phyloP scores from a whole-genome alignment of 768 basidiomycete species.

The Coprinellus micaceus region DNA sequence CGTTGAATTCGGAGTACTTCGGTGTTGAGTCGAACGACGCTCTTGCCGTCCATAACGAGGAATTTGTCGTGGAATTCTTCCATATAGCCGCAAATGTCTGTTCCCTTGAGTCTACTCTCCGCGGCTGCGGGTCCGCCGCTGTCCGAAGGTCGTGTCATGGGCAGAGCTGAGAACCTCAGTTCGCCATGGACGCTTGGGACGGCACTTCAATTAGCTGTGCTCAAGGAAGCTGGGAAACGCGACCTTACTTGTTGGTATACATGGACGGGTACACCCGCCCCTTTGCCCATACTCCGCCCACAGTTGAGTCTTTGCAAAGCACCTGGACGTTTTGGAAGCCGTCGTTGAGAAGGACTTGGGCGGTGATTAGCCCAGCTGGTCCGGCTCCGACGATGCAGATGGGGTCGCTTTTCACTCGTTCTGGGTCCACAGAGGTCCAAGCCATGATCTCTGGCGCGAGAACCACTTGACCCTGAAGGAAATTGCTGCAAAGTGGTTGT shows the following conservation, averaged over 20 bases:
- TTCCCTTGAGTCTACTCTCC: conserved; percentile 47
- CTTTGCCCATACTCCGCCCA: conserved; percentile 60
- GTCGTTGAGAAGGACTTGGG: conserved; percentile 51
- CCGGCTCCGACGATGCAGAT: conserved; percentile 58
- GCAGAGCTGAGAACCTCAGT: conserved; percentile 51
- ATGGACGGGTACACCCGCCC: conserved; percentile 55
- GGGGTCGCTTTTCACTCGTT: conserved; percentile 10
- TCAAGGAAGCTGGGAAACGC: background rate
- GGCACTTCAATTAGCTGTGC: background rate
- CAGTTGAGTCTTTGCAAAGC: conserved; percentile 49
- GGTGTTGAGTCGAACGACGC: conserved; percentile 30
- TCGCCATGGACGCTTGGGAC: conserved; percentile 59
- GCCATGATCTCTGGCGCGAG: too few relatives aligned
- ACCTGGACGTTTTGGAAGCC: conserved; percentile 55
- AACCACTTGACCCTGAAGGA: too few relatives aligned
- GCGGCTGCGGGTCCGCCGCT: conserved; percentile 9
- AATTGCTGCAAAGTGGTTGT: too few relatives aligned
- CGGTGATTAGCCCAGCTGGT: conserved; percentile 56
- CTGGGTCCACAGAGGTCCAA: background rate
- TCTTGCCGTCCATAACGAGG: conserved; percentile 20
- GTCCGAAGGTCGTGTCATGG: conserved; percentile 45
- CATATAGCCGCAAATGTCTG: conserved; percentile 55
- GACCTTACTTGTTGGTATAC: conserved; percentile 52
- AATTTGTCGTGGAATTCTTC: conserved; percentile 47
- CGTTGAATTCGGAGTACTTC: conserved; percentile 47